phyloP scores from a whole-genome alignment of 441 rosid species.

The Jatropha podagrica region DNA sequence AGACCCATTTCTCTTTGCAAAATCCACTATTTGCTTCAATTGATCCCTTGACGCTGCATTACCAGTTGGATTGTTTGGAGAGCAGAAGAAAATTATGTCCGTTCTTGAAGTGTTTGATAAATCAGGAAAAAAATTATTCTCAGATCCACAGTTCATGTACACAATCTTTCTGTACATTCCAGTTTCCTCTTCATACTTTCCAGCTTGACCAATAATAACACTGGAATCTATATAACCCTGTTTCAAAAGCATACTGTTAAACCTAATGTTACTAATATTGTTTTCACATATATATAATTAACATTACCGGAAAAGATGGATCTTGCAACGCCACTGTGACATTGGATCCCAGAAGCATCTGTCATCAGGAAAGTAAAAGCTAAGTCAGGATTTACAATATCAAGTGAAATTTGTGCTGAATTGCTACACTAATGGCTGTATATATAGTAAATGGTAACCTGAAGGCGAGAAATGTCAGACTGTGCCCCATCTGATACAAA shows the following conservation, averaged over 20 bases:
- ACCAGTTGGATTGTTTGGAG: slow-evolving; percentile 80
- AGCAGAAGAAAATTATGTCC: slow-evolving; percentile 72
- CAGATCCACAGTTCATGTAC: slow-evolving; percentile 52
- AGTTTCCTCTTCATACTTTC: slow-evolving; percentile 42
- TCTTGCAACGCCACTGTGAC: slow-evolving; percentile 74
- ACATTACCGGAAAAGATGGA: slow-evolving; percentile 78
- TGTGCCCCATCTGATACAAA: slow-evolving; percentile 91
- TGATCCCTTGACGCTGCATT: slow-evolving; percentile 55
- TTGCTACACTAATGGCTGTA: neutral
- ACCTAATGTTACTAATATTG: too few species aligned
- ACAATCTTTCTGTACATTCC: slow-evolving; percentile 51
- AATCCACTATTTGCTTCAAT: slow-evolving; percentile 48
- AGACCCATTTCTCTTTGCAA: slow-evolving; percentile 63
- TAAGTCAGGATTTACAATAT: neutral
- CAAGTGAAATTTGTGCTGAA: neutral
- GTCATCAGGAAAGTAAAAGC: neutral
- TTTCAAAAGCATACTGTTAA: neutral
- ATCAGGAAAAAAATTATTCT: slow-evolving; percentile 59
- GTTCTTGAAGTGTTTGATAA: slow-evolving; percentile 42
- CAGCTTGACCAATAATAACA: slow-evolving; percentile 69
- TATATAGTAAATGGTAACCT: slow-evolving; percentile 33
- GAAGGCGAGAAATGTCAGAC: slow-evolving; percentile 77
- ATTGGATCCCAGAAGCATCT: slow-evolving; percentile 69
- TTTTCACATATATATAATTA: too few species aligned
- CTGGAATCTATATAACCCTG: slow-evolving; percentile 71